phyloP scores from a whole-genome alignment of 1,284 basidiomycete species.

The Leccinum laetum region DNA sequence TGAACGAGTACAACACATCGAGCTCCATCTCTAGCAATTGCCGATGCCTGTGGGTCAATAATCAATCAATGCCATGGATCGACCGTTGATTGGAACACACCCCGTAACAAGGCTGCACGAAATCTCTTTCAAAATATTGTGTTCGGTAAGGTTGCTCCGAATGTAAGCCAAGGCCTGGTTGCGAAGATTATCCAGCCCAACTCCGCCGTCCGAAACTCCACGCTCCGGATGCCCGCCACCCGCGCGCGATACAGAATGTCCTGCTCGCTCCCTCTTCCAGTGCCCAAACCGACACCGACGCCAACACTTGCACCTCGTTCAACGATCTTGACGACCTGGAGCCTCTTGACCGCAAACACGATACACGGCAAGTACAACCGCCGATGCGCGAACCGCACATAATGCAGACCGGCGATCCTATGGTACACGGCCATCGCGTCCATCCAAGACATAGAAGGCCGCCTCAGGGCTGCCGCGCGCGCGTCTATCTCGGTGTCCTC shows the following conservation, averaged over 20 bases:
- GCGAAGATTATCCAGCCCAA: too few species aligned
- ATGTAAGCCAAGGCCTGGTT: too few species aligned
- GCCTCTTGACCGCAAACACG: neutral
- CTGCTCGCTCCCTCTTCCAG: neutral
- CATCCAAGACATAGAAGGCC: neutral
- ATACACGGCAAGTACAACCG: slow-evolving; percentile 3
- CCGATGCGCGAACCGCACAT: slow-evolving; percentile 1
- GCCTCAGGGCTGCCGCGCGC: neutral
- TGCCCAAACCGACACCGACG: neutral
- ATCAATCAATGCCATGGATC: too few species aligned
- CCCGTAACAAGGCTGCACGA: too few species aligned
- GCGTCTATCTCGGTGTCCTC: neutral
- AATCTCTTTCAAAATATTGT: too few species aligned
- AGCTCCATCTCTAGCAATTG: too few species aligned
- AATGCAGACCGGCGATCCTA: neutral
- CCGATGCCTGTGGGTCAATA: too few species aligned
- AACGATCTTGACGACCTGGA: neutral
- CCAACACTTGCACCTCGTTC: neutral
- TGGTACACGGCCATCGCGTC: neutral
- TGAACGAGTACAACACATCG: too few species aligned
- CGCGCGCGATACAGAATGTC: neutral
- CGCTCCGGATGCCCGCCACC: neutral
- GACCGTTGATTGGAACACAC: too few species aligned
- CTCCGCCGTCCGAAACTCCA: neutral
- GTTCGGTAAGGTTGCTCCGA: too few species aligned